Conservation (phyloP, 768 basidiomycete genomes). For the Paxillus rubicundulus region DNA sequence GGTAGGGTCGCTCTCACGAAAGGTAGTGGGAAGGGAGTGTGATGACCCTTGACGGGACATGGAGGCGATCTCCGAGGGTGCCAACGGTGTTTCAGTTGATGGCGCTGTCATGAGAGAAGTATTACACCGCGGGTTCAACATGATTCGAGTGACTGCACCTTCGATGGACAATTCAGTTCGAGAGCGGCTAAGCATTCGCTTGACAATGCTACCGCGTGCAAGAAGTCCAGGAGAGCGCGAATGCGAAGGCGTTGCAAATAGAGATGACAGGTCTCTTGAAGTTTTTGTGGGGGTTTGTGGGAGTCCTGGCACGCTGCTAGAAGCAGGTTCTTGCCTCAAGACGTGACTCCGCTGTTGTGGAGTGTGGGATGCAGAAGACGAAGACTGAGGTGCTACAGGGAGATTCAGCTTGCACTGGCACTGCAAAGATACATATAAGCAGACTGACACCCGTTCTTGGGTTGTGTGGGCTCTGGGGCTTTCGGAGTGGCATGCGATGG, state of each 20-base stretch:
- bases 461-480: neutral
- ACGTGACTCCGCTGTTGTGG: neutral
- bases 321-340: neutral
- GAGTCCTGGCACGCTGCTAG: neutral
- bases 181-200: slow-evolving; percentile 71
- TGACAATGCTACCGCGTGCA: slow-evolving; percentile 47
- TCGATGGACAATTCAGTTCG: slow-evolving; percentile 58
- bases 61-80: neutral
- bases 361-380: neutral
- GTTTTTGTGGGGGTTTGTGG: slow-evolving; percentile 22
- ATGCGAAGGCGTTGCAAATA: slow-evolving; percentile 39
- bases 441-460: neutral
- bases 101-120: slow-evolving; percentile 4
- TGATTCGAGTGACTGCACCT: neutral
- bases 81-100: neutral
- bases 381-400: neutral
- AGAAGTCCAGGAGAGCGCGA: slow-evolving; percentile 31
- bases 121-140: neutral
- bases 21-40: slow-evolving; percentile 19
- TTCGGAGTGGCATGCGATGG: neutral
- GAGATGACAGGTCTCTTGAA: slow-evolving; percentile 43
- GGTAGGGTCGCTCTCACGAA: slow-evolving; percentile 25
- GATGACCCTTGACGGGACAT: slow-evolving; percentile 22
- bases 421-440: neutral
- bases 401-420: neutral